Evolutionary conservation across 495 filamentous ascomycete genomes (phyloP).

Genomic region (Neurospora pannonica): DNA sequence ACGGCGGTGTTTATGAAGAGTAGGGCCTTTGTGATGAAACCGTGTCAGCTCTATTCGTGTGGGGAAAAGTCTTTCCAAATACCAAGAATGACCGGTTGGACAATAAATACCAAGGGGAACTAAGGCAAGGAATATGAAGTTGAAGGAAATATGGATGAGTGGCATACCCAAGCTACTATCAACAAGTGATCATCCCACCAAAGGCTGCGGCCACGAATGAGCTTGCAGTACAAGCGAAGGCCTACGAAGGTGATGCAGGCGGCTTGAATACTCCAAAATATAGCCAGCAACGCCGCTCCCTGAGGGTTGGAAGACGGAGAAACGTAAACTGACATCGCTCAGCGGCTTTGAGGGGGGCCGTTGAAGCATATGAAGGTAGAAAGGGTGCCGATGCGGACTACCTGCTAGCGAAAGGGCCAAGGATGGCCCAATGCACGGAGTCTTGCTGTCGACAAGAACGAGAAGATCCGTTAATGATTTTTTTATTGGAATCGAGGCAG

Average conservation of each 20-base stretch:
- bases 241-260: conserved; percentile 8
- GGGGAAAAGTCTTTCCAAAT: background rate
- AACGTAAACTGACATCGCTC: background rate
- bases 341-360: background rate
- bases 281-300: background rate
- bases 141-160: background rate
- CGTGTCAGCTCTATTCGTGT: background rate
- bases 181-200: conserved; percentile 27
- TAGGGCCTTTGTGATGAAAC: conserved; percentile 3
- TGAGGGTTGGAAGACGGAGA: background rate
- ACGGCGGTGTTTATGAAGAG: conserved; percentile 5
- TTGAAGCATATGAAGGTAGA: background rate
- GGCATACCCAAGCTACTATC: conserved; percentile 19
- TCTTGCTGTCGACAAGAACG: background rate
- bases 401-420: background rate
- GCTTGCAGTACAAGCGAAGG: conserved; percentile 22
- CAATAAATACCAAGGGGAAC: background rate
- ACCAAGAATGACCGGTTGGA: background rate
- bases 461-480: background rate
- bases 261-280: background rate
- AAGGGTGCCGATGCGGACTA: background rate
- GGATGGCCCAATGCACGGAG: background rate
- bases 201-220: conserved; percentile 9
- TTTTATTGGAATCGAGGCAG: background rate
- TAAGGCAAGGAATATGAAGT: background rate